Conservation (phyloP, 164 flowering plant species). For the Tetrastigma voinierianum region DNA sequence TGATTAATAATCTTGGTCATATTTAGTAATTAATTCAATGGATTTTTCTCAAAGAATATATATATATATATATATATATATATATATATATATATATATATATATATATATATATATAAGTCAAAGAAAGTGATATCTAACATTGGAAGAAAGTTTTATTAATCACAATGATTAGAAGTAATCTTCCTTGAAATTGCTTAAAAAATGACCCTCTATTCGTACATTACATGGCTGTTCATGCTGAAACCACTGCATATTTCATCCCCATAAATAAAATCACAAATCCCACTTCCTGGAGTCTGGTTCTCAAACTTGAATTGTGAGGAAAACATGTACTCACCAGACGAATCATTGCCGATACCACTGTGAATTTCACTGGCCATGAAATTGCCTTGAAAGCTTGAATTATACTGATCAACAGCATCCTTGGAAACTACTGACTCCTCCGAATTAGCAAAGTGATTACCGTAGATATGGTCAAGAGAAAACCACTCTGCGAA, state of each 20-base stretch:
- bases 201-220: slow-evolving; percentile 12
- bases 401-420: slow-evolving; percentile 5
- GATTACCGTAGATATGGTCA: slow-evolving; percentile 19
- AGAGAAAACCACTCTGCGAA: slow-evolving; percentile 72
- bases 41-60: no score
- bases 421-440: neutral
- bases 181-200: no score
- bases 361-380: slow-evolving; percentile 21
- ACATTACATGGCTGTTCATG: slow-evolving; percentile 28
- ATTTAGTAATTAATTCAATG: no score
- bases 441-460: slow-evolving; percentile 7
- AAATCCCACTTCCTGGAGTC: slow-evolving; percentile 25
- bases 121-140: no score
- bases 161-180: no score
- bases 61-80: no score
- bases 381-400: slow-evolving; percentile 8
- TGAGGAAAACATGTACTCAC: slow-evolving; percentile 16
- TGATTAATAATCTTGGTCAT: no score
- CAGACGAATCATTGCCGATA: neutral
- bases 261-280: slow-evolving; percentile 31
- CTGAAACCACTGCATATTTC: slow-evolving; percentile 28
- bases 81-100: no score
- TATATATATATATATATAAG: no score
- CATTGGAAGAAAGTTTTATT: neutral
- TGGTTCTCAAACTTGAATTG: slow-evolving; percentile 29